Percentiles rank a stretch among this genome's conserved stretches.
phyloP scores from a whole-genome alignment of 148 eudicot genomes.

The Bassia scoparia region DNA sequence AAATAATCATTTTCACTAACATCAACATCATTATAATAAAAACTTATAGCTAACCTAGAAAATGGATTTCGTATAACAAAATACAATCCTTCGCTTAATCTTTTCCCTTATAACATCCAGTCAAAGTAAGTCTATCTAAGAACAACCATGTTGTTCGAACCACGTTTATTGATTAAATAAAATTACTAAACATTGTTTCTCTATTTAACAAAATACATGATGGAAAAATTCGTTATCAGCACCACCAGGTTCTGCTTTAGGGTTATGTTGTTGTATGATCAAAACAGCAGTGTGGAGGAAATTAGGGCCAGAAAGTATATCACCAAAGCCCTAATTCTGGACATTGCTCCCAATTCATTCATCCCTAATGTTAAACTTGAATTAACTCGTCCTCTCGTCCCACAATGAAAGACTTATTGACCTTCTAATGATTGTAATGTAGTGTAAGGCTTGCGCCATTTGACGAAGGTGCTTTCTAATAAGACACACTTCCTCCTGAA shows the following conservation, averaged over 20 bases:
- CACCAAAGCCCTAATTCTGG: slow-evolving; percentile 94
- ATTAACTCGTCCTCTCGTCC: slow-evolving; percentile 79
- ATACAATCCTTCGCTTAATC: no score
- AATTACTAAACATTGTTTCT: no score
- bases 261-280: slow-evolving; percentile 81
- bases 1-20: no score
- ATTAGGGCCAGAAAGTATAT: slow-evolving; percentile 71
- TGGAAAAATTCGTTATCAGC: slow-evolving; percentile 67
- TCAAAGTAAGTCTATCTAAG: no score
- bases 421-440: slow-evolving; percentile 67
- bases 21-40: no score
- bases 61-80: no score
- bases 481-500: slow-evolving; percentile 70
- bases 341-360: slow-evolving; percentile 96
- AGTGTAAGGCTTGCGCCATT: slow-evolving; percentile 75
- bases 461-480: slow-evolving; percentile 80
- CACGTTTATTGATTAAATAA: no score
- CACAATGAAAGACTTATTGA: slow-evolving; percentile 72
- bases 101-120: no score
- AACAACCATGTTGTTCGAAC: no score
- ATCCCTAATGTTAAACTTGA: slow-evolving; percentile 78
- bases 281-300: slow-evolving; percentile 63
- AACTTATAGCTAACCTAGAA: no score
- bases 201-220: no score
- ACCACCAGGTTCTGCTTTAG: slow-evolving; percentile 59